A percentile compares a stretch with the other conserved stretches of the same genome.
Conservation (phyloP, 306 rosid species). For the Vicia faba region DNA sequence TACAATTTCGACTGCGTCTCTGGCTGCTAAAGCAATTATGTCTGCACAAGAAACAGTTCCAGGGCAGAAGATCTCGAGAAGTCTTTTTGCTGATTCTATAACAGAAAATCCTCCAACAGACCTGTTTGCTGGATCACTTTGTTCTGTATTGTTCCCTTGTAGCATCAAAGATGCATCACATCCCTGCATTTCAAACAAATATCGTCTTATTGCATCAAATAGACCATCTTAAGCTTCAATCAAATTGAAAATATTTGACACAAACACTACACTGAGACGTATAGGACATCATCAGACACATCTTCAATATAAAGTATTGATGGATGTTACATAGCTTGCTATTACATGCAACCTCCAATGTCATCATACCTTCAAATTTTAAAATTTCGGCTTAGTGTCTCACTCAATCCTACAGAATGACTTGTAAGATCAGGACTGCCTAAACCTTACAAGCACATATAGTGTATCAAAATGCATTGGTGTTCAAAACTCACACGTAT, state of each 20-base stretch:
- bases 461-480: no score
- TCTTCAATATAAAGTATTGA: no score
- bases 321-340: background rate
- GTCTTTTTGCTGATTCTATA: slow-evolving; percentile 73
- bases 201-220: no score
- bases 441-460: no score
- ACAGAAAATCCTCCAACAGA: slow-evolving; percentile 82
- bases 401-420: no score
- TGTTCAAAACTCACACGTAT: no score
- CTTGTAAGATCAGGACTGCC: no score
- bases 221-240: background rate
- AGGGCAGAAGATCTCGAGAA: slow-evolving; percentile 70
- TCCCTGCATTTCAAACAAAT: slow-evolving; percentile 51
- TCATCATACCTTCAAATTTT: no score
- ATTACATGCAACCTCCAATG: no score
- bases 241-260: background rate
- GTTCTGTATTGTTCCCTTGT: slow-evolving; percentile 77
- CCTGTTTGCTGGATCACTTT: slow-evolving; percentile 76
- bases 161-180: slow-evolving; percentile 86
- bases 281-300: background rate
- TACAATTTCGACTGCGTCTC: slow-evolving; percentile 89
- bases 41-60: slow-evolving; percentile 92
- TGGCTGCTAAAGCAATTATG: slow-evolving; percentile 80
- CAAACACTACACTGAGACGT: no score
- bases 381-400: no score